phyloP scores from a whole-genome alignment of 805 yeast species.

The Dipodascus albidus region DNA sequence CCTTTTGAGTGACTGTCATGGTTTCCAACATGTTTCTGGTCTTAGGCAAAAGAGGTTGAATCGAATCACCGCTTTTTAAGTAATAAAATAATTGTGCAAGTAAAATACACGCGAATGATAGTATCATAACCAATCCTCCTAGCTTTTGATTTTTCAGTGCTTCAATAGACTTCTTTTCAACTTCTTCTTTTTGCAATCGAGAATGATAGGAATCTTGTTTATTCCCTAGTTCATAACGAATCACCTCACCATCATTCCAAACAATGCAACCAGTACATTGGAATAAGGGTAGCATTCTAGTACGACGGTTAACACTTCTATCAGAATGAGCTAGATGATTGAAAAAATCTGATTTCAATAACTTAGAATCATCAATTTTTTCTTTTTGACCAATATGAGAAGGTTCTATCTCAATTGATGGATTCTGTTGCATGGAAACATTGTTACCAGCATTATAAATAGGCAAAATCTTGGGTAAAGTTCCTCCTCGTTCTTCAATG shows the following conservation, averaged over 20 bases:
- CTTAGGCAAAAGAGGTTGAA: not conserved
- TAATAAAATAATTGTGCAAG: not conserved
- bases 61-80: not conserved
- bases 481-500: not conserved
- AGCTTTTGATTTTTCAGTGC: not conserved
- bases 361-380: too few relatives aligned
- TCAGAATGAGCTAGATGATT: too few relatives aligned
- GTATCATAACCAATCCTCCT: not conserved
- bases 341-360: too few relatives aligned
- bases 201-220: not conserved
- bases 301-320: not conserved
- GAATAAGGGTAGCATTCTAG: not conserved
- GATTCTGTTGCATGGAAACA: too few relatives aligned
- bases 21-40: too few relatives aligned
- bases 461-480: not conserved
- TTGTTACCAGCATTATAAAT: not conserved
- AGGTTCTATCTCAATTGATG: too few relatives aligned
- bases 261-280: not conserved
- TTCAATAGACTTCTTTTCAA: not conserved
- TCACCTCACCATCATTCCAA: not conserved
- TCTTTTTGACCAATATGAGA: not conserved
- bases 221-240: not conserved
- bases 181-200: not conserved
- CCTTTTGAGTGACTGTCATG: not conserved
- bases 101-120: not conserved